Evolutionary conservation across 2,329 filamentous ascomycete species (phyloP), one percentile per base, ranked within the genome.

Genomic region (Ophiosphaerella korrae): DNA sequence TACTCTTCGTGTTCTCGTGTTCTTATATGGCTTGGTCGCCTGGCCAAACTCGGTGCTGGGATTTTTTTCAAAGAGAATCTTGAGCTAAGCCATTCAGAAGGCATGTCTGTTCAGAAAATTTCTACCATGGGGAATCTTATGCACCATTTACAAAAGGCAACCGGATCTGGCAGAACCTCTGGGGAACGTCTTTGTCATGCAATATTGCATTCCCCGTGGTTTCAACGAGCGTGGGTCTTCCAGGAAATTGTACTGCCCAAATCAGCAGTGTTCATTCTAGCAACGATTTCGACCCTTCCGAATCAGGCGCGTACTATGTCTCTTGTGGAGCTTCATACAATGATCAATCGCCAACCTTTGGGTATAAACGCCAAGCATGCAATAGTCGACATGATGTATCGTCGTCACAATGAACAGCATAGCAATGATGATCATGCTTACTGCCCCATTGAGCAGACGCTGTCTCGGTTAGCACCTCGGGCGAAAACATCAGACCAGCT

Each of bases 1-100:
- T 63, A 63, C 40, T 34, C 35, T 37, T 35, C 29, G 14, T 48
- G 45, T 36, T 41, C 29, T n/a, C 16, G 45, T 33, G 45, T 42
- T 26, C 16, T 48, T 14, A 31, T 48, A 24, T 48, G 45, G 45
- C 45, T 48, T 16, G 45, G 32, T 11, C 26, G 11, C 7, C 7
- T 29, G 11, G 11, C 26, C 26, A 7, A 29, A 29, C 26, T 29
- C 7, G 26, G 11, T 6, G 11, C 26, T 29, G 26, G 11, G 8
- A 2, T 29, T 29, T 29, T 6, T 29, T 9, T 11, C 26, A 11
- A 11, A 29, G 26, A 29, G 2, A 11, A 29, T 29, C 7, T 8
- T 11, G 26, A 8, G 26, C 26, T 8, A 29, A 11, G 26, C 26
- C 26, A 29, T 11, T 29, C 26, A 29, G 11, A 7, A 29, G 26